Base-by-base conservation (phyloP, 179 eudicot genomes). In the Silene noctiflora region DNA sequence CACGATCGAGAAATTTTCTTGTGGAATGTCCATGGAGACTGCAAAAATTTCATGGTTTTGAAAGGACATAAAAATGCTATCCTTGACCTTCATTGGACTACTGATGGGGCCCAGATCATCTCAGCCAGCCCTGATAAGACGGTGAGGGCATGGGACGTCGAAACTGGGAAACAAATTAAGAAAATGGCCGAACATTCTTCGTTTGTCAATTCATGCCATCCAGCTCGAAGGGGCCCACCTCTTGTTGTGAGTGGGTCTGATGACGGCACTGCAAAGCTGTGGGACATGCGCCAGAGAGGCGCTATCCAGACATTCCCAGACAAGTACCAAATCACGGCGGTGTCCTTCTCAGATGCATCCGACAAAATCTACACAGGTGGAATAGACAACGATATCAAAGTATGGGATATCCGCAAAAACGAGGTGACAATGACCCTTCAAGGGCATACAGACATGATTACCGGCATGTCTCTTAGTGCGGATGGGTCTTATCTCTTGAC, bases 251-350 rank as follows among this genome's bases (percentile, higher is more conserved):
- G 99, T 22, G 99, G 99, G 33, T 95, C 99, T 6, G 99, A 95
- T 68, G 99, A 95, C 63, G 99, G 99, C 21, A 93, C 99, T 21
- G 96, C 99, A 22, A 93, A 93, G 73, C 97, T 95, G 25, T 95
- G 99, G 99, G 98, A 93, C 60, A 89, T 95, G 95, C 91, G 99
- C 24, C 99, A 93, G 51, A 83, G 97, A 82, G 99, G 99, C 27
- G 94, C 99, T 35, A 87, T 95, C 71, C 99, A 95, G 82, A 95
- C 95, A 0, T 95, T 95, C 75, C 99, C 99, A 0, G 98, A 95
- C 78, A 95, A 88, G 64, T 95, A 91, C 82, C 99, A 95, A 83
- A 87, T 93, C 24, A 95, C 99, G 1, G 99, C 98, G 4, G 99
- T 95, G 67, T 83, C 88, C 79, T 95, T 95, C 77, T 87, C 99